Conservation (phyloP, 805 yeast genomes). For the Wickerhamiella sergipiensis region DNA sequence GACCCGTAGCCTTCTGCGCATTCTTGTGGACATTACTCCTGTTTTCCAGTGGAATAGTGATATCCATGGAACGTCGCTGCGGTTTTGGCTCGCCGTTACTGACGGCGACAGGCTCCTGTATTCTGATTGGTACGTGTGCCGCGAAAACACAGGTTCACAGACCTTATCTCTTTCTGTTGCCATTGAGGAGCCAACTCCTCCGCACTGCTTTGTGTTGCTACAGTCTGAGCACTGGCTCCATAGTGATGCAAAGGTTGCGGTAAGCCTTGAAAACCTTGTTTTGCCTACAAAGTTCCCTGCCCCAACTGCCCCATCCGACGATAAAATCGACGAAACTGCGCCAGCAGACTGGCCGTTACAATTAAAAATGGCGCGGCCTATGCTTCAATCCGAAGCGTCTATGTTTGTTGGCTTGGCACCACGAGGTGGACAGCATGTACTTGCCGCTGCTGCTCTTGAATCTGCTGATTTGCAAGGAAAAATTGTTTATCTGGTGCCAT, state of each 20-base stretch:
- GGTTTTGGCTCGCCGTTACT: conserved; percentile 60
- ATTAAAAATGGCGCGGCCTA: conserved; percentile 3
- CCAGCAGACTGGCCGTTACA: background rate
- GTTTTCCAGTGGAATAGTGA: conserved; percentile 64
- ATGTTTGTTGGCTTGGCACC: conserved; percentile 42
- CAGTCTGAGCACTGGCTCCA: conserved; percentile 81
- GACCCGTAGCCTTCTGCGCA: conserved; percentile 48
- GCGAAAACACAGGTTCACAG: conserved; percentile 34
- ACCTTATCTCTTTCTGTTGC: conserved; percentile 52
- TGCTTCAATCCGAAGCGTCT: conserved; percentile 3
- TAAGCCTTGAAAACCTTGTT: conserved; percentile 37
- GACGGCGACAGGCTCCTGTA: conserved; percentile 64
- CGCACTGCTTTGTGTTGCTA: conserved; percentile 58
- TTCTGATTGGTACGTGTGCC: conserved; percentile 40
- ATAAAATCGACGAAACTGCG: background rate
- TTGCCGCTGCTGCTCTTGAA: background rate
- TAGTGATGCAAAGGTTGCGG: conserved; percentile 48
- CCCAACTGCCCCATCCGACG: conserved; percentile 35
- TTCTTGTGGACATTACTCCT: conserved; percentile 57
- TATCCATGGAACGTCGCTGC: conserved; percentile 51
- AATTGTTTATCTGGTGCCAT: background rate
- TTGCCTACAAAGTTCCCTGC: conserved; percentile 54
- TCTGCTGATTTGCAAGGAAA: background rate
- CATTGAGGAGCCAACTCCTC: conserved; percentile 45
- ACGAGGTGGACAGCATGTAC: background rate